A percentile compares a stretch with the other conserved stretches of the same genome.
Conservation (phyloP, 1,284 basidiomycete genomes). For the Phylloboletellus chloephorus region DNA sequence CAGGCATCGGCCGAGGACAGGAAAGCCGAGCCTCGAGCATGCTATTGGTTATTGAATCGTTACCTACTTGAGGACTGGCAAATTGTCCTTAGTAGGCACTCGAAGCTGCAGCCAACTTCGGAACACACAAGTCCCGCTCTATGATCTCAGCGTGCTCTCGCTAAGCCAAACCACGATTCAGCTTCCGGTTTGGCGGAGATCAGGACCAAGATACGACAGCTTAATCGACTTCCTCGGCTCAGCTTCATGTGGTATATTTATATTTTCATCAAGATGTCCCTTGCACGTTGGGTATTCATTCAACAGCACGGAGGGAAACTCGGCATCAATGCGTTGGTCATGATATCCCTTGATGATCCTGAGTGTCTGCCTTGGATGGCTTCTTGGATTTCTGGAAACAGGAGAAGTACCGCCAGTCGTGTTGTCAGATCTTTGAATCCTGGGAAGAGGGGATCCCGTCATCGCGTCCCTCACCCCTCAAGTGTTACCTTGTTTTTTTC, state of each 20-base stretch:
- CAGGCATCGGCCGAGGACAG: conserved; percentile 20
- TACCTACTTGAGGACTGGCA: too few relatives aligned
- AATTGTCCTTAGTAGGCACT: background rate
- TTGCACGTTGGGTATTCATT: too few relatives aligned
- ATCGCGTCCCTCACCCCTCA: too few relatives aligned
- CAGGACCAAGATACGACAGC: background rate
- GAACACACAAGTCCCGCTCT: too few relatives aligned
- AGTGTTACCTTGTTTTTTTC: background rate
- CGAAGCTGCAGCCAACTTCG: background rate
- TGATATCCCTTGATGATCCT: too few relatives aligned
- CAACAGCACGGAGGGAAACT: background rate
- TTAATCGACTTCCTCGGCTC: background rate
- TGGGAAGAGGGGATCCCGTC: background rate
- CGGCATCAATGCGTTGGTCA: background rate
- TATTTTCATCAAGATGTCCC: background rate
- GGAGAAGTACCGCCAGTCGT: too few relatives aligned
- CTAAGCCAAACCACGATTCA: background rate
- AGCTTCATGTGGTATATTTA: too few relatives aligned
- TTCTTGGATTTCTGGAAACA: too few relatives aligned
- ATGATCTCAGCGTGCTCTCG: background rate
- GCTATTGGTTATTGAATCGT: too few relatives aligned
- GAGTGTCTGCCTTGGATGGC: too few relatives aligned
- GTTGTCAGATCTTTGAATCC: background rate
- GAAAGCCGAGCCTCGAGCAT: conserved; percentile 10
- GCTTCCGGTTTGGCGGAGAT: background rate